These are phyloP conservation scores for Phaeosphaeria sp. DNA, from an alignment of 2,329 filamentous ascomycete species.

Conservation along the genomic window DNA sequence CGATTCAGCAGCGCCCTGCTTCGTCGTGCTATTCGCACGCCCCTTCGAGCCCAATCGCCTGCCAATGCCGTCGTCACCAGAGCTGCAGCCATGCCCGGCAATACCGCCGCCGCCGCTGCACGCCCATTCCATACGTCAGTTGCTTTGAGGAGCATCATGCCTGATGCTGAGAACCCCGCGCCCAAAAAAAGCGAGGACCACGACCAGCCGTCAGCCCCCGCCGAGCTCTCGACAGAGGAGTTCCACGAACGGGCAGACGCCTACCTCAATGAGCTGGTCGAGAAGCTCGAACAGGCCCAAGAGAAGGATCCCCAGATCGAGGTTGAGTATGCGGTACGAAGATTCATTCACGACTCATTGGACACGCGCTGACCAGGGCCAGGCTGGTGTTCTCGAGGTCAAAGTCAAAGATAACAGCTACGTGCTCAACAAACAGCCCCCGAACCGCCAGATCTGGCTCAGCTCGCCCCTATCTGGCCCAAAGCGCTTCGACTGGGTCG, in stretches of 20 bases:
- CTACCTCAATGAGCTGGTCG: conserved; percentile 69
- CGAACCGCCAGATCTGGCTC: conserved; percentile 97
- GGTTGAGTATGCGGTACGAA: conserved; percentile 83
- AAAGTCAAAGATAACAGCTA: conserved; percentile 74
- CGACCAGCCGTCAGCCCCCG: conserved; percentile 58
- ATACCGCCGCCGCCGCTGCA: conserved; percentile 8
- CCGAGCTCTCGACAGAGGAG: conserved; percentile 70
- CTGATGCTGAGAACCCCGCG: conserved; percentile 51
- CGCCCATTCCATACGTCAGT: conserved; percentile 38
- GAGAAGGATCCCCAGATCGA: conserved; percentile 80
- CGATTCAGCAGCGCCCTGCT: conserved; percentile 26
- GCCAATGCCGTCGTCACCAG: conserved; percentile 36
- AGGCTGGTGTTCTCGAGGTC: conserved; percentile 88
- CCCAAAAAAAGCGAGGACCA: conserved; percentile 44
- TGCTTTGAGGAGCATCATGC: conserved; percentile 49
- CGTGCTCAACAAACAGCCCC: conserved; percentile 97
- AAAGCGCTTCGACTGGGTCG: conserved; percentile 91
- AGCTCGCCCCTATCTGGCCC: conserved; percentile 89
- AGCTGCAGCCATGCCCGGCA: conserved; percentile 16
- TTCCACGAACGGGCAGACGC: conserved; percentile 81
- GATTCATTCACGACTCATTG: neutral
- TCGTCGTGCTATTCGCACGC: conserved; percentile 29
- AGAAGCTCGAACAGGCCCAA: conserved; percentile 72
- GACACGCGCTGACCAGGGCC: conserved; percentile 15
- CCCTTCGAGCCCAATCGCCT: conserved; percentile 25